phyloP scores from a whole-genome alignment of 306 rosid species.

The Comarum palustre region DNA sequence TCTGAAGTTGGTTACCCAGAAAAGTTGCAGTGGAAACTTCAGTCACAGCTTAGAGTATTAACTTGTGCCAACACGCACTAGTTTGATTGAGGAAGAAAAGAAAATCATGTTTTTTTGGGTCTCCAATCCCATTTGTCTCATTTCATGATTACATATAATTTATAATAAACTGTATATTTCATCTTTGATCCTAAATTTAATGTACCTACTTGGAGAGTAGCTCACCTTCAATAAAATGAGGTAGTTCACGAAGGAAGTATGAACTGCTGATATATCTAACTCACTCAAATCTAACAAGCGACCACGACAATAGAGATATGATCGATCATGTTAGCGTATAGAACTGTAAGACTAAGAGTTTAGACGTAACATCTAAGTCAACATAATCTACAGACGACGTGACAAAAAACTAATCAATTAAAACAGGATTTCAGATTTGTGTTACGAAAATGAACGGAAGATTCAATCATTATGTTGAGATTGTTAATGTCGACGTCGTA shows the following conservation, averaged over 20 bases:
- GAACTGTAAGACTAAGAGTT: not conserved
- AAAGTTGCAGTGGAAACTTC: conserved; percentile 79
- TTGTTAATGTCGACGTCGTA: not conserved
- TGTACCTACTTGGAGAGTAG: not conserved
- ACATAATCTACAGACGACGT: too few relatives aligned
- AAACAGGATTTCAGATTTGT: not conserved
- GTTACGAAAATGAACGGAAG: not conserved
- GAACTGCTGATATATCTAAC: not conserved
- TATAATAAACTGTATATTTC: conserved; percentile 9
- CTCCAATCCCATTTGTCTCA: not conserved
- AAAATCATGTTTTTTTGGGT: conserved; percentile 10
- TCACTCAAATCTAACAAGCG: not conserved
- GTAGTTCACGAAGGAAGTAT: not conserved
- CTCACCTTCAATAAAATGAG: not conserved
- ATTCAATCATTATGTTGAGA: not conserved
- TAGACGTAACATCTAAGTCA: too few relatives aligned
- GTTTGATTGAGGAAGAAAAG: not conserved
- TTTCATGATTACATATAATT: not conserved
- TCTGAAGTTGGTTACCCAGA: conserved; percentile 66
- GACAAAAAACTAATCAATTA: too few relatives aligned
- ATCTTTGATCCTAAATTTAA: not conserved
- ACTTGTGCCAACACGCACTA: not conserved
- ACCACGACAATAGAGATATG: not conserved
- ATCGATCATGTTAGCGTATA: not conserved
- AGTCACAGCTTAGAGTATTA: conserved; percentile 61